A percentile compares a stretch with the other conserved stretches of the same genome.
phyloP scores from a whole-genome alignment of 1,284 basidiomycete genomes.

The Anthracocystis walkeri region DNA sequence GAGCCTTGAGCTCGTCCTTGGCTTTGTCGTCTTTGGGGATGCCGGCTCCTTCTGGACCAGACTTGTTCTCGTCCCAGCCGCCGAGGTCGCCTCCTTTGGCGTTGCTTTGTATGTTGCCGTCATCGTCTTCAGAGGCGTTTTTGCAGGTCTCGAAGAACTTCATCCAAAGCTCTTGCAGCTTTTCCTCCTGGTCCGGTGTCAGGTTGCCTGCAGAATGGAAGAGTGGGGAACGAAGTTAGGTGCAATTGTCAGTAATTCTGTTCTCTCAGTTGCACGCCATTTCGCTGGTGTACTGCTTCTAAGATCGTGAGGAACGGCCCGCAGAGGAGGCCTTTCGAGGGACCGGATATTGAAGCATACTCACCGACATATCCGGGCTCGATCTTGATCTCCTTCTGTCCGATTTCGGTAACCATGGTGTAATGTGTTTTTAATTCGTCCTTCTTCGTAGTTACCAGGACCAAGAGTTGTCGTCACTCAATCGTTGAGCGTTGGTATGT shows the following conservation, averaged over 20 bases:
- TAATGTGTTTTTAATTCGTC: background rate
- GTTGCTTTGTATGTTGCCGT: conserved; percentile 17
- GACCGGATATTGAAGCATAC: conserved; percentile 2
- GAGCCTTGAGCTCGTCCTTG: conserved; percentile 66
- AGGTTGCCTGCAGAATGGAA: conserved; percentile 59
- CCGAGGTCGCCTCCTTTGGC: conserved; percentile 33
- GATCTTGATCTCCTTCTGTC: conserved; percentile 50
- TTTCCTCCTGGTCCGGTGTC: conserved; percentile 62
- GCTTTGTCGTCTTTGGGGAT: conserved; percentile 66
- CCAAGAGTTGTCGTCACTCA: conserved; percentile 5
- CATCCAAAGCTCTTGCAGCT: conserved; percentile 68
- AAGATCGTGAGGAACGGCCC: no score
- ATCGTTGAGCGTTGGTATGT: background rate
- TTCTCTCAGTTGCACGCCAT: background rate
- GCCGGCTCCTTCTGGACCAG: conserved; percentile 49
- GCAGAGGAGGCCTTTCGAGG: background rate
- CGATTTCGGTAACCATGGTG: conserved; percentile 50
- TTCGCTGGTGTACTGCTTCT: background rate
- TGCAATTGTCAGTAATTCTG: background rate
- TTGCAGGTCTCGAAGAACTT: conserved; percentile 57
- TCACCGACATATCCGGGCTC: conserved; percentile 54
- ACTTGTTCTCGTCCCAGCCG: conserved; percentile 51
- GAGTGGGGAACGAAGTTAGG: no score
- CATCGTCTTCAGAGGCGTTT: conserved; percentile 46
- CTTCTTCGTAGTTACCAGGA: no score